Base-by-base conservation (phyloP, 495 filamentous ascomycete species). In the Cercophora samala region DNA sequence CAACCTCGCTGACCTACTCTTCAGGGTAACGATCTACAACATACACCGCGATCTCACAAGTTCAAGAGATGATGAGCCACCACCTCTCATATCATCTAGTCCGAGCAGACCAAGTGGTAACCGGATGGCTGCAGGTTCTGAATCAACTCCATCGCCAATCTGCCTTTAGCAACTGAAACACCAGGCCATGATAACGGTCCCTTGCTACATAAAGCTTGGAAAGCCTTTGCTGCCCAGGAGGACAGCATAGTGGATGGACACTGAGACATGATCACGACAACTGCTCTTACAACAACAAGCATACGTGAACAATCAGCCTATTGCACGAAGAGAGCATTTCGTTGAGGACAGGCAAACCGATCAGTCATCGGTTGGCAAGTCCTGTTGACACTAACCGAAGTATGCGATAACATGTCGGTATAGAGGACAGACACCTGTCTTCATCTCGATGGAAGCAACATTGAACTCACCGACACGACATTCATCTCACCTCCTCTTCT, bases 21-120 rank as follows among this genome's bases (percentile, higher is more conserved):
- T 19, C 53, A 19, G n/a, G n/a, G 53, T 23, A 56, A 56, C 53
- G 53, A 56, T 56, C 53, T 23, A 56, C 53, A 56, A 21, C 53
- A 56, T 56, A 56, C 11, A 18, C 53, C 13, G 53, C 53, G 11
- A 29, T 18, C 18, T 56, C 53, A 56, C 6, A 19, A 19, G 11
- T 6, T 19, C 53, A 3, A 18, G 5, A 22, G 53, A 9, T 56
- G 22, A 19, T 22, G 53, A 46, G 13, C 37, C 37, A 46, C 37
- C 0, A 9, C 6, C 2, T 46, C 37, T 9, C 37, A 46, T 17
- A 46, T 46, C 37, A 9, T 17, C 13, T 9, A 56, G 22, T 56
- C 53, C 53, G 53, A 19, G 53, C 5, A 21, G 4, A 18, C 53
- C 53, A 56, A 56, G 17, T 56, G 53, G 53, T 23, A 19, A 21